Percentiles rank a stretch among this genome's conserved stretches.
These are phyloP conservation scores for Tricholoma matsutake DNA, from an alignment of 768 basidiomycete genomes.

Conservation along the genomic window DNA sequence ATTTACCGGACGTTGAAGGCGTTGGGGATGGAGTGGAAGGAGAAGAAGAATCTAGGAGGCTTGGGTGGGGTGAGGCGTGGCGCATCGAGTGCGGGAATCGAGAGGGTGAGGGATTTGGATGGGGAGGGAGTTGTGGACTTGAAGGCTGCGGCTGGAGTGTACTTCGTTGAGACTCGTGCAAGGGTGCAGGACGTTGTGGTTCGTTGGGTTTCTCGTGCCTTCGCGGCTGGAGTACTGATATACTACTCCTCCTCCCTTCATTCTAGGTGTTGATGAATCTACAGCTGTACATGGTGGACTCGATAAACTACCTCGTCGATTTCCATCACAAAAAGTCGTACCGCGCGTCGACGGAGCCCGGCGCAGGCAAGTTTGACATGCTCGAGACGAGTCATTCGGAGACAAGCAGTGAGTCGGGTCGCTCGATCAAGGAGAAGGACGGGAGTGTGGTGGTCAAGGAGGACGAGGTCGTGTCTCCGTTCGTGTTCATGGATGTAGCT, in stretches of 20 bases:
- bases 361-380: slow-evolving; percentile 68
- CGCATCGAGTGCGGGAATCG: slow-evolving; percentile 42
- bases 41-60: slow-evolving; percentile 77
- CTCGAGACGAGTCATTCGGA: slow-evolving; percentile 47
- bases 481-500: slow-evolving; percentile 95
- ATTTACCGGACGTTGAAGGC: slow-evolving; percentile 90
- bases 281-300: slow-evolving; percentile 95
- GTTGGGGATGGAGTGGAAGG: slow-evolving; percentile 97
- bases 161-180: slow-evolving; percentile 92
- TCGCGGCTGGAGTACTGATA: slow-evolving; percentile 1
- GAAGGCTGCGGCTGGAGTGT: slow-evolving; percentile 72
- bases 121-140: slow-evolving; percentile 60
- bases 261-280: slow-evolving; percentile 92
- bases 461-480: slow-evolving; percentile 79
- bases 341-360: slow-evolving; percentile 63
- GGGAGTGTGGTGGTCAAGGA: slow-evolving; percentile 36
- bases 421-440: slow-evolving; percentile 55
- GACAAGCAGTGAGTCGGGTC: slow-evolving; percentile 52
- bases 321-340: slow-evolving; percentile 98
- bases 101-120: slow-evolving; percentile 61
- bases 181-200: slow-evolving; percentile 91
- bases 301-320: slow-evolving; percentile 94
- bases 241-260: neutral
- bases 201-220: slow-evolving; percentile 25
- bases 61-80: slow-evolving; percentile 52